These are phyloP conservation scores for Fusarium tuaranense DNA, from an alignment of 2,329 filamentous ascomycete species.

Conservation along the genomic window DNA sequence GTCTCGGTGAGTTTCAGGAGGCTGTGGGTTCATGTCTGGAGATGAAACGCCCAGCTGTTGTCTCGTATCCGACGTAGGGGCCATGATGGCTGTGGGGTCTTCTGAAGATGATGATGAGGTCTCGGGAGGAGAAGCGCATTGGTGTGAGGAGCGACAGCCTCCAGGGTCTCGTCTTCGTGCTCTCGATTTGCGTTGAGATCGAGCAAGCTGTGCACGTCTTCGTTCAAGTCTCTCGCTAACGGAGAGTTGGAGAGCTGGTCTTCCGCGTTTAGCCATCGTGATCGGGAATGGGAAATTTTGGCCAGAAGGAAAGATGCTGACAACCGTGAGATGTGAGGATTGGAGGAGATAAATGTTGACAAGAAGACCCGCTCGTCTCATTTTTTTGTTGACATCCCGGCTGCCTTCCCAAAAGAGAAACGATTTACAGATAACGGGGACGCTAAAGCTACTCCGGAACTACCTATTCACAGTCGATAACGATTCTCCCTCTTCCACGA, in stretches of 20 bases:
- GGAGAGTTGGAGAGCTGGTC: neutral
- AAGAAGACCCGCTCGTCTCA: neutral
- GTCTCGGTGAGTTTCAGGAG: neutral
- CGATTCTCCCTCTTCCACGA: slow-evolving; percentile 24
- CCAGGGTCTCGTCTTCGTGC: neutral
- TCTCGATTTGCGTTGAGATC: neutral
- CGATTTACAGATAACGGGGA: neutral
- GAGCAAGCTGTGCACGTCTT: neutral
- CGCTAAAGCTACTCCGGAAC: neutral
- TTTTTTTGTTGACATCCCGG: neutral
- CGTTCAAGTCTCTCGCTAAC: neutral
- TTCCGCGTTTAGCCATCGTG: neutral
- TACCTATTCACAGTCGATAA: slow-evolving; percentile 7
- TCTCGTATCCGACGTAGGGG: neutral
- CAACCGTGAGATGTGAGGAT: neutral
- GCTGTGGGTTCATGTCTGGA: neutral
- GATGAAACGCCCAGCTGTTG: neutral
- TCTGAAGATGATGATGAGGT: neutral
- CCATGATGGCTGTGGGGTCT: neutral
- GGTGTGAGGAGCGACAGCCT: neutral
- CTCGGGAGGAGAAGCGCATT: neutral
- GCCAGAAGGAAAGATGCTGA: neutral
- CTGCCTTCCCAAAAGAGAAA: neutral
- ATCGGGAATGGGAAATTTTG: neutral
- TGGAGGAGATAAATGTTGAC: neutral